Conservation (phyloP, 495 filamentous ascomycete genomes). For the Aspergillus leporis region DNA sequence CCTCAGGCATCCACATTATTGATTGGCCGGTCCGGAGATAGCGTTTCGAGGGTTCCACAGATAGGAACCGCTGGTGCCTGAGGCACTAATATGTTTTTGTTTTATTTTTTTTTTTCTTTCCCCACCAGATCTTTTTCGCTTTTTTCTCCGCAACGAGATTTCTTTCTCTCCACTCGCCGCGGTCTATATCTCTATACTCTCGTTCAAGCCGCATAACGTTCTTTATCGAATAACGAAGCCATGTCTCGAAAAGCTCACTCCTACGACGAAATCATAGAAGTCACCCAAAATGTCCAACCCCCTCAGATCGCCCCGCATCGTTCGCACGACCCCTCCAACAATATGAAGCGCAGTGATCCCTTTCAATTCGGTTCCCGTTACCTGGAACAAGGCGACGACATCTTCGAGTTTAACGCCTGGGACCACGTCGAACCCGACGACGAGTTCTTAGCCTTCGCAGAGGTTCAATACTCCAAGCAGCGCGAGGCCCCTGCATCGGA, state of each 20-base stretch:
- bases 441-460: slow-evolving; percentile 76
- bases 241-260: slow-evolving; percentile 27
- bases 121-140: slow-evolving; percentile 10
- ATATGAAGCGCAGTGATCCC: slow-evolving; percentile 80
- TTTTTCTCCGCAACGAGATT: slow-evolving; percentile 2
- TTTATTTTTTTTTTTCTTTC: slow-evolving; percentile 10
- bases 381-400: slow-evolving; percentile 77
- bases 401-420: slow-evolving; percentile 97
- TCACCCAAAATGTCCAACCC: slow-evolving; percentile 49
- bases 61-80: slow-evolving; percentile 12
- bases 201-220: neutral
- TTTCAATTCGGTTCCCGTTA: slow-evolving; percentile 93
- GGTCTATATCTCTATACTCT: neutral
- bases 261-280: slow-evolving; percentile 23
- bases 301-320: slow-evolving; percentile 45
- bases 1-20: slow-evolving; percentile 32
- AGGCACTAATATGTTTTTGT: slow-evolving; percentile 13
- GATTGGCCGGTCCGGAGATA: slow-evolving; percentile 18
- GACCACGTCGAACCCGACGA: slow-evolving; percentile 90
- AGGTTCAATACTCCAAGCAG: slow-evolving; percentile 79
- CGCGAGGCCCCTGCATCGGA: slow-evolving; percentile 79
- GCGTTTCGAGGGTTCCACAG: neutral
- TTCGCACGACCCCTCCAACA: slow-evolving; percentile 54
- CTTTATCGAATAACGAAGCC: neutral
- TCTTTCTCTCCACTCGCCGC: slow-evolving; percentile 3